Percentiles rank a stretch among this genome's conserved stretches.
Conservation (phyloP, 1,139 yeast genomes). For the Candida neerlandica region DNA sequence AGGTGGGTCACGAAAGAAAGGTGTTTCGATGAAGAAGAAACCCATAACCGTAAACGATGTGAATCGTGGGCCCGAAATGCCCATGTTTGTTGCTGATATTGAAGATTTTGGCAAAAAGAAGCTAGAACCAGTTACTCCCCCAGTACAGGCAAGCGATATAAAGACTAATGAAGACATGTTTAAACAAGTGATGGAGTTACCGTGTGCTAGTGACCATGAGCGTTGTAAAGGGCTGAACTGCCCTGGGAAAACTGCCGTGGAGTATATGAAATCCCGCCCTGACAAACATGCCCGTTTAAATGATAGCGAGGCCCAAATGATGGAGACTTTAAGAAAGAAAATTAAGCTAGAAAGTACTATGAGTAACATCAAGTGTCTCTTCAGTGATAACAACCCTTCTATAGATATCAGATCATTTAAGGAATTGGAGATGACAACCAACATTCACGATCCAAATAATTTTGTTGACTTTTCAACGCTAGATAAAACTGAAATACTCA, state of each 20-base stretch:
- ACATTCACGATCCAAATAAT: slow-evolving; percentile 12
- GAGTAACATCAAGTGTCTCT: slow-evolving; percentile 18
- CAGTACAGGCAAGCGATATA: neutral
- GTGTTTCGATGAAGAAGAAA: slow-evolving; percentile 28
- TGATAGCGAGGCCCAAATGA: slow-evolving; percentile 12
- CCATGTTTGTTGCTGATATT: slow-evolving; percentile 17
- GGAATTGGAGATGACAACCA: slow-evolving; percentile 12
- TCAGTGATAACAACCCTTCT: slow-evolving; percentile 13
- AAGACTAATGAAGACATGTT: slow-evolving; percentile 11
- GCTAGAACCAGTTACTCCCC: neutral
- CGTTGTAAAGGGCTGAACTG: slow-evolving; percentile 16
- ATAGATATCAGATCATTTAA: slow-evolving; percentile 14
- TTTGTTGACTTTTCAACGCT: slow-evolving; percentile 13
- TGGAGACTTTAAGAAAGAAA: slow-evolving; percentile 15
- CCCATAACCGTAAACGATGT: slow-evolving; percentile 13
- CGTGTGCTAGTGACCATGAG: slow-evolving; percentile 15
- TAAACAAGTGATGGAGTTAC: slow-evolving; percentile 12
- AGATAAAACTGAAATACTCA: slow-evolving; percentile 25
- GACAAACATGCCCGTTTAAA: slow-evolving; percentile 10
- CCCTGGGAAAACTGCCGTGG: slow-evolving; percentile 17
- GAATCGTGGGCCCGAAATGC: slow-evolving; percentile 16
- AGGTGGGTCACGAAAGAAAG: slow-evolving; percentile 54
- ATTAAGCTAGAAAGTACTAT: slow-evolving; percentile 17
- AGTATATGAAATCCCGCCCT: slow-evolving; percentile 11
- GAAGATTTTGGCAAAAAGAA: slow-evolving; percentile 14